These are phyloP conservation scores for Trichoderma harzianum DNA, from an alignment of 2,329 filamentous ascomycete species.

Conservation along the genomic window DNA sequence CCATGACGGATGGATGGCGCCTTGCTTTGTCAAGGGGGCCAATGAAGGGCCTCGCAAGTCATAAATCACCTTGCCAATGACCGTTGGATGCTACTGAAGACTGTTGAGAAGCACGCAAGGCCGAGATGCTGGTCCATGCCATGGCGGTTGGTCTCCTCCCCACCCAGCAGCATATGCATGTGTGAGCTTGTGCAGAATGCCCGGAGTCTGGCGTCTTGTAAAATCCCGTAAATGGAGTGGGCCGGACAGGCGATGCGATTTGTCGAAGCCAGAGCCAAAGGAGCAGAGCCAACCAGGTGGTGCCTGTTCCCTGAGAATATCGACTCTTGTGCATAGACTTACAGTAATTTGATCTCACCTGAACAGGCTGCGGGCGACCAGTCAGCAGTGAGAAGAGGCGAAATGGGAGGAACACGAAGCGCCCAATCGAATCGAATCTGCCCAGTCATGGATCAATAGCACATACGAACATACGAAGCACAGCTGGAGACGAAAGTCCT, in stretches of 20 bases:
- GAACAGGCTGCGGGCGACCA: neutral
- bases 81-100: neutral
- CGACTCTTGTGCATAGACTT: neutral
- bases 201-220: neutral
- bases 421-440: neutral
- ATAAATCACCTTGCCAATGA: neutral
- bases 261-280: neutral
- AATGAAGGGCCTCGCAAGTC: neutral
- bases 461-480: neutral
- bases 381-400: neutral
- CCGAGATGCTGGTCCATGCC: constrained; percentile 4
- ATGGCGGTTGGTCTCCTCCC: neutral
- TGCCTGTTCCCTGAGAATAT: neutral
- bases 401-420: neutral
- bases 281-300: neutral
- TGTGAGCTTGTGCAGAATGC: neutral
- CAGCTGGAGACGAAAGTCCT: neutral
- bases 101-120: neutral
- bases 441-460: neutral
- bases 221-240: neutral
- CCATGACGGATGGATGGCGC: neutral
- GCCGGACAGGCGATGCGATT: neutral
- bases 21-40: neutral
- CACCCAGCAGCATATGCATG: neutral
- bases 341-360: neutral